These are phyloP conservation scores for Penicillium sp. DNA, from an alignment of 2,329 filamentous ascomycete species.

Conservation along the genomic window DNA sequence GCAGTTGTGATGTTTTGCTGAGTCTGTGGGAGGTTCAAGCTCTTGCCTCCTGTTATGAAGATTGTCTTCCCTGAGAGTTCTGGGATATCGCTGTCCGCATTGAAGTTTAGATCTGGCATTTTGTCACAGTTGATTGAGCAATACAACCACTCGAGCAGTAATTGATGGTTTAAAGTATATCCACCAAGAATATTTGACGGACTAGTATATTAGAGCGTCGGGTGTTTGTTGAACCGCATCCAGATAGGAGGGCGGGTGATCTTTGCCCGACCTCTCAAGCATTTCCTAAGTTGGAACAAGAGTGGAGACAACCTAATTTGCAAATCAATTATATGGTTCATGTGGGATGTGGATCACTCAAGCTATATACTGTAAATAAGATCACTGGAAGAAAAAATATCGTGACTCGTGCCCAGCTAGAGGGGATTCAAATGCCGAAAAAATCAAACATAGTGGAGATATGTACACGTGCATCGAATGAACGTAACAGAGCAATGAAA, in stretches of 20 bases:
- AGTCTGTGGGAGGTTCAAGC: neutral
- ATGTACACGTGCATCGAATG: neutral
- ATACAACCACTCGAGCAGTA: neutral
- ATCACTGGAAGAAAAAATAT: no score
- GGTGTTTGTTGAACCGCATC: neutral
- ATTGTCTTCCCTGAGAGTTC: constrained; percentile 9
- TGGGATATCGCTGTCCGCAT: constrained; percentile 9
- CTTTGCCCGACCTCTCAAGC: neutral
- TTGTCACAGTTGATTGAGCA: neutral
- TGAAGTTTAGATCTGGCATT: constrained; percentile 4
- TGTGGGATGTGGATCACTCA: no score
- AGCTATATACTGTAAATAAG: no score
- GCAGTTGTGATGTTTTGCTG: neutral
- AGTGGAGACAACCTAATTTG: no score
- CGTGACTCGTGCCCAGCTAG: no score
- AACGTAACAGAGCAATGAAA: neutral
- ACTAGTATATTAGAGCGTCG: neutral
- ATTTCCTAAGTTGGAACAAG: neutral
- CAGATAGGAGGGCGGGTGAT: neutral
- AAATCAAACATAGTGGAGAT: neutral
- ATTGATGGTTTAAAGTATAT: neutral
- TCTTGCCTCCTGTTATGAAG: constrained; percentile 14
- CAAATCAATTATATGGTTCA: no score
- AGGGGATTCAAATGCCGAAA: no score
- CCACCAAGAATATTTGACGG: neutral